These are phyloP conservation scores for Auxenochlorella pyrenoidosa DNA, from an alignment of 139 green algal species.

Conservation along the genomic window DNA sequence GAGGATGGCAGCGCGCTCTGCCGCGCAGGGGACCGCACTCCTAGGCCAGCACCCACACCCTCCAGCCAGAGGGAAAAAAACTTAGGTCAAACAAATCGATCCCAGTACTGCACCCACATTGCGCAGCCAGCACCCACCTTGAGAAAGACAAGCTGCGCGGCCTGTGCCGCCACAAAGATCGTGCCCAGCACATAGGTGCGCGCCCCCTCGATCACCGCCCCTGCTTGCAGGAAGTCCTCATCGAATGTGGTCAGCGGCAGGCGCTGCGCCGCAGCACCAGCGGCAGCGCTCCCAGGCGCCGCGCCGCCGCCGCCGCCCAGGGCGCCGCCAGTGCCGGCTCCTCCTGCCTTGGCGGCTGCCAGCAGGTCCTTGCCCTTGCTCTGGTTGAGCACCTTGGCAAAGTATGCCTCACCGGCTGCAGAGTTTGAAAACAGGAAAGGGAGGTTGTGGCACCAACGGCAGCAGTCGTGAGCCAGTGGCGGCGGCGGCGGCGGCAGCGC, in stretches of 20 bases:
- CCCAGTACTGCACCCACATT: too few relatives aligned
- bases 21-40: too few relatives aligned
- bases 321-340: background rate
- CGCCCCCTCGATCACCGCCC: slow-evolving; percentile 13
- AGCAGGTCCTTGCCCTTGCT: slow-evolving; percentile 28
- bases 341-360: slow-evolving; percentile 12
- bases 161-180: background rate
- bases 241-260: slow-evolving; percentile 27
- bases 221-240: slow-evolving; percentile 18
- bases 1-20: too few relatives aligned
- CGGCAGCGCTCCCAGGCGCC: background rate
- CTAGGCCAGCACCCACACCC: too few relatives aligned
- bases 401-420: slow-evolving; percentile 32
- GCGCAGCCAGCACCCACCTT: slow-evolving; percentile 53
- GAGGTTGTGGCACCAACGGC: background rate
- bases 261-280: background rate
- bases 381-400: slow-evolving; percentile 32
- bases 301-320: background rate
- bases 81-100: too few relatives aligned
- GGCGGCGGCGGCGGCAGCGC: background rate
- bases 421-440: too few relatives aligned
- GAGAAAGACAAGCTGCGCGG: slow-evolving; percentile 38
- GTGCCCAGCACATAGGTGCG: background rate
- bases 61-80: too few relatives aligned
- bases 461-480: background rate